Evolutionary conservation across 106 monocot genomes (phyloP).

Genomic region (Dendrobium huoshanense): DNA sequence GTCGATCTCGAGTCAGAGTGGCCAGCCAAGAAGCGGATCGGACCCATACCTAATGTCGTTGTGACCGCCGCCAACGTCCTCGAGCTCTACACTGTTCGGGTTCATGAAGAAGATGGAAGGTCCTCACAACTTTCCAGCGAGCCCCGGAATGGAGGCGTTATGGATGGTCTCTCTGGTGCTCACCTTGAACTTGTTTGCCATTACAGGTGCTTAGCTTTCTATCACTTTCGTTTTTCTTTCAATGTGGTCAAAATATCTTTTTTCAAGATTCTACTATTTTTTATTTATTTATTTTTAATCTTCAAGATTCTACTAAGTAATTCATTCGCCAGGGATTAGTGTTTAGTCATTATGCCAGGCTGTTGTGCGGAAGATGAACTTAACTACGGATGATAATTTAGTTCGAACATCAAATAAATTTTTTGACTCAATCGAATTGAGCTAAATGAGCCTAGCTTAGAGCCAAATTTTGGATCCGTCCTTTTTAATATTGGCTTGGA

Average conservation of each 20-base stretch:
- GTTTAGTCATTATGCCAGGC: background rate
- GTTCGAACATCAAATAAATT: background rate
- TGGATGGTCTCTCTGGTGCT: constrained; percentile 68
- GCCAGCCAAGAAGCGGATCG: constrained; percentile 23
- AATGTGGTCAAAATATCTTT: background rate
- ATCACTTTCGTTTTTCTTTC: background rate
- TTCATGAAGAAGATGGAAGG: constrained; percentile 51
- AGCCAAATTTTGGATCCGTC: too few species aligned
- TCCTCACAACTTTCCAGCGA: constrained; percentile 5
- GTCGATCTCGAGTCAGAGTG: constrained; percentile 58
- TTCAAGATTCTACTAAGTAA: background rate
- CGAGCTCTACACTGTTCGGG: constrained; percentile 74
- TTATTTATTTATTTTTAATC: background rate
- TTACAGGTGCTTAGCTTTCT: constrained; percentile 39
- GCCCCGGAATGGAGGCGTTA: constrained; percentile 29
- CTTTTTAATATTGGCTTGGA: too few species aligned
- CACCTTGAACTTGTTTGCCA: constrained; percentile 79
- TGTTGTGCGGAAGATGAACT: background rate
- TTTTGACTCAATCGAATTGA: background rate
- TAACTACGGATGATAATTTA: background rate
- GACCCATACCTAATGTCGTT: constrained; percentile 61
- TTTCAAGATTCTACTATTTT: background rate
- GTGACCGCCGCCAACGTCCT: constrained; percentile 73
- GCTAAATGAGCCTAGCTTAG: background rate
- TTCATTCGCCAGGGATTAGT: background rate